Evolutionary conservation across 2,329 filamentous ascomycete genomes (phyloP), one percentile per base, ranked within the genome.

Genomic region (Fusarium sarcochroum): DNA sequence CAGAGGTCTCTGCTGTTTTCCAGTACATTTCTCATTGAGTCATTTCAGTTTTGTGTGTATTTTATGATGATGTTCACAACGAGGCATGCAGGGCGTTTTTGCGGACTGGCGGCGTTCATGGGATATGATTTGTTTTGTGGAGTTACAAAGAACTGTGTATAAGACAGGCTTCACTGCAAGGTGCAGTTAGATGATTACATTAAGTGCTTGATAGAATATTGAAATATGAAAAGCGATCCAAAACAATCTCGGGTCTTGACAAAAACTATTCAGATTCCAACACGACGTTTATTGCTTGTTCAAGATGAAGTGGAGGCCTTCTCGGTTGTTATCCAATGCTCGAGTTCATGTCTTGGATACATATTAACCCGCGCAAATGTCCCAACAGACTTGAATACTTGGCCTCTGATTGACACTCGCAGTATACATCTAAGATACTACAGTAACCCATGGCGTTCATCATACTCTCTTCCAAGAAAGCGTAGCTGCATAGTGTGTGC

Each of bases 21-120:
- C 96, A 99, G 85, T 99, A 98, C 80, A 98, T 99, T 75, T 98
- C 94, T 71, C 96, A 98, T 73, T 89, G 71, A 69, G 20, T 11
- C 40, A 7, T 34, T n/a, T 14, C n/a, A 30, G 32, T 32, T 32
- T 27, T 35, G 21, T 50, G 42, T 42, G 30, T 23, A n/a, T 67
- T 45, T 47, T 20, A 65, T 49, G 54, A 53, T 65, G 58, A 71
- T 52, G 58, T 58, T 61, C 34, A 59, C 44, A 32, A 41, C 34
- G 44, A 51, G 37, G 48, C 42, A 53, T 50, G 50, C 42, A 32
- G 25, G 68, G 63, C 59, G 67, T 68, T 68, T 15, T 70, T 37
- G 21, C 30, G 34, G 62, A 51, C 53, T 70, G 20, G 50, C 21
- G 60, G 50, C 21, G 37, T 60, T 27, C 14, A 20, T 35, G 30